A percentile compares a stretch with the other conserved stretches of the same genome.
Conservation (phyloP, 78 protist genomes). For the Dictyostelium capitatum region DNA sequence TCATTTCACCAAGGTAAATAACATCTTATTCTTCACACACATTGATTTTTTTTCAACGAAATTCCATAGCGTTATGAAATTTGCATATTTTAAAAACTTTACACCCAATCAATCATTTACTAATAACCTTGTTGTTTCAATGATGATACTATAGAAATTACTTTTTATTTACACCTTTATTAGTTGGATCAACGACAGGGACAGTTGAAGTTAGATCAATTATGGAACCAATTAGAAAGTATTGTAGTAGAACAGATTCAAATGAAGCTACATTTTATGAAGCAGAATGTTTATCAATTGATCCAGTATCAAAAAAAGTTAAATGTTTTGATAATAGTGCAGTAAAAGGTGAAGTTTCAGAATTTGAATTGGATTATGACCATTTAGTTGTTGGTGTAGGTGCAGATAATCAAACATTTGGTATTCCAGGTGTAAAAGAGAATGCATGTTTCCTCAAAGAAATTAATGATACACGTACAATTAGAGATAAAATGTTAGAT, state of each 20-base stretch:
- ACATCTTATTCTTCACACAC: too few species aligned
- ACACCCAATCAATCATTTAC: too few species aligned
- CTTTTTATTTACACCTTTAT: constrained; percentile 81
- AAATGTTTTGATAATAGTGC: constrained; percentile 57
- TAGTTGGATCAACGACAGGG: constrained; percentile 72
- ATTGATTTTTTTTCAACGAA: too few species aligned
- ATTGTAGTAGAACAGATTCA: constrained; percentile 64
- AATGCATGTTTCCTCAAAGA: constrained; percentile 85
- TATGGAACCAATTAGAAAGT: constrained; percentile 81
- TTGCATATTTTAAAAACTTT: too few species aligned
- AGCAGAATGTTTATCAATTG: constrained; percentile 76
- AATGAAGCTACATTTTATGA: constrained; percentile 53
- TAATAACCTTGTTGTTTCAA: too few species aligned
- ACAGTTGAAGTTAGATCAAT: constrained; percentile 76
- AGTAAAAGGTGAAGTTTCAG: constrained; percentile 70
- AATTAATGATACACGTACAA: constrained; percentile 77
- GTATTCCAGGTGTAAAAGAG: constrained; percentile 88
- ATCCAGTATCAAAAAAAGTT: constrained; percentile 55
- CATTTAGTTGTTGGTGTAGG: constrained; percentile 92
- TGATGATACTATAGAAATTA: too few species aligned
- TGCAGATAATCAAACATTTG: constrained; percentile 85
- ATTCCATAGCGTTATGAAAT: too few species aligned
- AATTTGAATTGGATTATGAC: constrained; percentile 85
- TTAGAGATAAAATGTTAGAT: constrained; percentile 86
- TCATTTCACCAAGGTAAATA: constrained; percentile 60